Percentiles rank a stretch among this genome's conserved stretches.
Conservation (phyloP, 169 alveolate genomes). For the Plasmodium yoelii region DNA sequence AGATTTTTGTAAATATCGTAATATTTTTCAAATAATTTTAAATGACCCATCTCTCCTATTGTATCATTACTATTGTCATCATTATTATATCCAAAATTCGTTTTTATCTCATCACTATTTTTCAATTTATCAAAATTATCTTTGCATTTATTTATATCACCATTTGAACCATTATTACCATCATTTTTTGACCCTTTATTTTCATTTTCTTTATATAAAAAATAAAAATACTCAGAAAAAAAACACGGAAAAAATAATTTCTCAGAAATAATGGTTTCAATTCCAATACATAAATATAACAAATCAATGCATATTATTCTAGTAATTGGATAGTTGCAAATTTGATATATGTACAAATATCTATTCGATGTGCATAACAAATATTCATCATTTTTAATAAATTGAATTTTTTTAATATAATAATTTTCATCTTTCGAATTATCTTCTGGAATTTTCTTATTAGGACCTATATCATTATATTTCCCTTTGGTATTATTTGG, state of each 20-base stretch:
- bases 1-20: constrained; percentile 33
- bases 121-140: constrained; percentile 16
- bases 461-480: constrained; percentile 29
- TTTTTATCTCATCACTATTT: constrained; percentile 3
- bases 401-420: constrained; percentile 56
- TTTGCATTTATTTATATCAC: constrained; percentile 26
- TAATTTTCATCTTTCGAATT: constrained; percentile 45
- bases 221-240: constrained; percentile 72
- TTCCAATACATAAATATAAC: constrained; percentile 54
- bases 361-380: constrained; percentile 57
- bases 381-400: constrained; percentile 61
- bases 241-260: constrained; percentile 67
- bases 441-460: constrained; percentile 25
- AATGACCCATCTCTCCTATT: constrained; percentile 15
- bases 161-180: constrained; percentile 15
- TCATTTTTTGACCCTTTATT: neutral
- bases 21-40: constrained; percentile 49
- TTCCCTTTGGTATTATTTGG: constrained; percentile 15
- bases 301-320: constrained; percentile 55
- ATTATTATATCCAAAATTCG: neutral
- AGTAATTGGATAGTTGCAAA: constrained; percentile 30
- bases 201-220: constrained; percentile 41
- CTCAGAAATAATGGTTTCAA: constrained; percentile 57
- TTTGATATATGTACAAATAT: constrained; percentile 53
- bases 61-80: neutral